These are phyloP conservation scores for Dothideomycetes sp. DNA, from an alignment of 2,329 filamentous ascomycete species.

Conservation along the genomic window DNA sequence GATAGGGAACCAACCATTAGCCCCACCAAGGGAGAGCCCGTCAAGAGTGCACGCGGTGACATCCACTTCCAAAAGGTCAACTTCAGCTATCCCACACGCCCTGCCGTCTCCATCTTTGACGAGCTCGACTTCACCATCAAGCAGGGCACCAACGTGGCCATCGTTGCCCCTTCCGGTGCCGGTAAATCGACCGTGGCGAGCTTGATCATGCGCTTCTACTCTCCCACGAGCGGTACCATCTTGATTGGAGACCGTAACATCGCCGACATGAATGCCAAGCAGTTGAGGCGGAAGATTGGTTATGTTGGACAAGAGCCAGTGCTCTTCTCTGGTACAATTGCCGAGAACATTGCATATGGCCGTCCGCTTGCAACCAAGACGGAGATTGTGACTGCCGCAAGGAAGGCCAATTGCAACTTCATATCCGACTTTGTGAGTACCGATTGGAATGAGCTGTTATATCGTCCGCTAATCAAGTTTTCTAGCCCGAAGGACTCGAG, in stretches of 20 bases:
- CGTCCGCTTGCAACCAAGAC: constrained; percentile 64
- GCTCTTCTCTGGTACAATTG: constrained; percentile 73
- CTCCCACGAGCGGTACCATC: constrained; percentile 65
- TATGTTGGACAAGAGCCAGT: constrained; percentile 95
- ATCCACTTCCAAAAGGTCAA: constrained; percentile 79
- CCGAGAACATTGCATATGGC: constrained; percentile 87
- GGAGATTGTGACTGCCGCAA: constrained; percentile 77
- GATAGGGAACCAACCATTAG: constrained; percentile 78
- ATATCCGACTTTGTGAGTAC: constrained; percentile 74
- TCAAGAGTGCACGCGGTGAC: constrained; percentile 72
- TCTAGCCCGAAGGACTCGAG: constrained; percentile 76
- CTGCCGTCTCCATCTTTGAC: constrained; percentile 84
- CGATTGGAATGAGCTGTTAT: neutral
- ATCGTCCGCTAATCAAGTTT: constrained; percentile 4
- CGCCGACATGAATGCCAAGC: constrained; percentile 81
- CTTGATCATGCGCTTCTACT: constrained; percentile 85
- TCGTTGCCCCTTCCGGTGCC: constrained; percentile 90
- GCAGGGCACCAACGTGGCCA: constrained; percentile 86
- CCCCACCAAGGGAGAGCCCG: constrained; percentile 70
- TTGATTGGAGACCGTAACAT: constrained; percentile 79
- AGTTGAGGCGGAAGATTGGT: constrained; percentile 80
- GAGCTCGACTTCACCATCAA: constrained; percentile 83
- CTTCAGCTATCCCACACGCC: constrained; percentile 89
- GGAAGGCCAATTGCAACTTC: constrained; percentile 91
- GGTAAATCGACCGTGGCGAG: constrained; percentile 94